Conservation (phyloP, 2,329 filamentous ascomycete species). For the Alternaria incomplexa region DNA sequence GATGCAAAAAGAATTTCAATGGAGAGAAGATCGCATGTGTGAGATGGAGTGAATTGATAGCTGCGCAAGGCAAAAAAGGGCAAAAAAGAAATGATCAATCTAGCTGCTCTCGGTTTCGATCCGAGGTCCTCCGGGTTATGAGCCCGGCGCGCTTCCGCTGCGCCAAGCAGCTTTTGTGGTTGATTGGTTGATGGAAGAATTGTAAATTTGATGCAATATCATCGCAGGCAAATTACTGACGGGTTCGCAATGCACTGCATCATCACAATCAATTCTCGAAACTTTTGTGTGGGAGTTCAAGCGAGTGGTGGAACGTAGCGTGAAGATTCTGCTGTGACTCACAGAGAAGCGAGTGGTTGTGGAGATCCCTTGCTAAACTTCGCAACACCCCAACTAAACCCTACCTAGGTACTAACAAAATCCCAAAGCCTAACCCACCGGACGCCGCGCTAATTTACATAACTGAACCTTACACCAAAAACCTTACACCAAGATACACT, state of each 20-base stretch:
- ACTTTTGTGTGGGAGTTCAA: neutral
- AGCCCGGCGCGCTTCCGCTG: conserved; percentile 47
- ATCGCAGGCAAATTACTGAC: no score
- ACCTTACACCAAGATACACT: neutral
- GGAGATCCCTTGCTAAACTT: neutral
- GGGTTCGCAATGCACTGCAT: no score
- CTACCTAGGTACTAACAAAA: neutral
- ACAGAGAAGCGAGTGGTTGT: neutral
- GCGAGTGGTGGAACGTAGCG: neutral
- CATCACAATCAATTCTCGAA: no score
- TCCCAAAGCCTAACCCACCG: no score
- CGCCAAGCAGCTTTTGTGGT: conserved; percentile 37
- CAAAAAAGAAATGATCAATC: conserved; percentile 8
- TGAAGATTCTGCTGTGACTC: neutral
- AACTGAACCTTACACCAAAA: neutral
- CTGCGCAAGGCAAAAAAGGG: neutral
- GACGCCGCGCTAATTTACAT: conserved; percentile 3
- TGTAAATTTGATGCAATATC: neutral
- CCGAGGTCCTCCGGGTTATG: conserved; percentile 45
- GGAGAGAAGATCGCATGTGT: neutral
- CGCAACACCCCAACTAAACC: neutral
- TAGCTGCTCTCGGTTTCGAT: conserved; percentile 37
- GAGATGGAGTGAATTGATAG: no score
- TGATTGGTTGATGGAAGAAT: conserved; percentile 9
- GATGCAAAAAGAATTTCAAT: neutral